phyloP scores from a whole-genome alignment of 148 eudicot species.

The Silene latifolia region DNA sequence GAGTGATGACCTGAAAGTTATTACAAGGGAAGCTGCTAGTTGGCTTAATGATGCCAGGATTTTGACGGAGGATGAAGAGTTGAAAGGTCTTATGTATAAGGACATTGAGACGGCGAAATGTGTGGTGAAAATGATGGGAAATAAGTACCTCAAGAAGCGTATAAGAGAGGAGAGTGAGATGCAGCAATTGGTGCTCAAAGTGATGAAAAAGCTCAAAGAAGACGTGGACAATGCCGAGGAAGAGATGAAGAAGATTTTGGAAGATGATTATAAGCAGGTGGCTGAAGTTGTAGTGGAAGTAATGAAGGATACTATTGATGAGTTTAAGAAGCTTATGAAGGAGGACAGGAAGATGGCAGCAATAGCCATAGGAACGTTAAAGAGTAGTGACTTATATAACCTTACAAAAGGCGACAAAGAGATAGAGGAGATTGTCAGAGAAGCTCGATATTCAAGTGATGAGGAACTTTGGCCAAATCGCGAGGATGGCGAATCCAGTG shows the following conservation, averaged over 20 bases:
- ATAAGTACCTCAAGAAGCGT: not conserved
- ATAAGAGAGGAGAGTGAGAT: not conserved
- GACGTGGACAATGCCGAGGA: not conserved
- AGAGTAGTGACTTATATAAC: not conserved
- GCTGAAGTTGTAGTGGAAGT: not conserved
- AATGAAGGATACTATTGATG: not conserved
- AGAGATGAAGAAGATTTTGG: not conserved
- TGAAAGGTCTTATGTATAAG: not conserved
- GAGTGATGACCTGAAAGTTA: not conserved
- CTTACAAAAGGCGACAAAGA: not conserved
- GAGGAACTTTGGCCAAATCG: too few relatives aligned
- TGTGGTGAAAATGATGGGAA: not conserved
- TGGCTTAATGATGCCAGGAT: not conserved
- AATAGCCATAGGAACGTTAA: not conserved
- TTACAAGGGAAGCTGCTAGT: not conserved
- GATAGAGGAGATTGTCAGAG: not conserved
- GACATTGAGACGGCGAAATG: not conserved
- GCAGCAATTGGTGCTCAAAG: not conserved
- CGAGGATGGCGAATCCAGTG: not conserved
- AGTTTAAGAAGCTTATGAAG: not conserved
- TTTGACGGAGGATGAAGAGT: not conserved
- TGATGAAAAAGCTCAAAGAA: not conserved
- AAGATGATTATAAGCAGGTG: not conserved
- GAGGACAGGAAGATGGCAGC: not conserved
- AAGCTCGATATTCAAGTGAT: not conserved